Conservation (phyloP, 495 filamentous ascomycete species). For the Sporormia fimetaria region DNA sequence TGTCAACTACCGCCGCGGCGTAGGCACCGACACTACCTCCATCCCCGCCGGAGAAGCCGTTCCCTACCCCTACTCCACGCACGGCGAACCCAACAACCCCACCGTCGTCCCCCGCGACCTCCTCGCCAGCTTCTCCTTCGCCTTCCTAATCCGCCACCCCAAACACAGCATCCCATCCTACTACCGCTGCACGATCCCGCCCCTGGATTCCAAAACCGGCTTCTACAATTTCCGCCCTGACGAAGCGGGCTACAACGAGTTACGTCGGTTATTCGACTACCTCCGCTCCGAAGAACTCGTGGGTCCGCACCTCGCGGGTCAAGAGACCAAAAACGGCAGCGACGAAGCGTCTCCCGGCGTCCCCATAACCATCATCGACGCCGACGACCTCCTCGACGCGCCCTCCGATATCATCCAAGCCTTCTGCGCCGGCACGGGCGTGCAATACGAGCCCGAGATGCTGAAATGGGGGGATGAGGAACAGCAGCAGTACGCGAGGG, state of each 20-base stretch:
- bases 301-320: conserved; percentile 47
- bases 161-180: conserved; percentile 77
- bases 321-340: conserved; percentile 24
- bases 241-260: conserved; percentile 84
- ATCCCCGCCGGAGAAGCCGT: conserved; percentile 19
- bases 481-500: conserved; percentile 49
- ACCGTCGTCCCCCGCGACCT: conserved; percentile 65
- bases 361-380: conserved; percentile 83
- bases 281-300: conserved; percentile 50
- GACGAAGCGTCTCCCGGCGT: conserved; percentile 29
- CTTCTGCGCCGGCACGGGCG: conserved; percentile 66
- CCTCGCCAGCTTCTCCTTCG: conserved; percentile 72
- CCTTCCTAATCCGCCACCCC: conserved; percentile 95
- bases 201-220: conserved; percentile 65
- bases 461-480: conserved; percentile 68
- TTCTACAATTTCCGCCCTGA: conserved; percentile 74
- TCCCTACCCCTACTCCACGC: conserved; percentile 47
- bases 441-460: conserved; percentile 63
- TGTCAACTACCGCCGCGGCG: conserved; percentile 47
- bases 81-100: conserved; percentile 55
- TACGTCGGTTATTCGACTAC: conserved; percentile 76
- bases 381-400: conserved; percentile 81
- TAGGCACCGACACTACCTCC: conserved; percentile 40
- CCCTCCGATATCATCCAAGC: conserved; percentile 60
- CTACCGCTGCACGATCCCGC: conserved; percentile 91